Percentiles rank a stretch among this genome's conserved stretches.
Conservation (phyloP, 495 filamentous ascomycete genomes). For the Achaetomiella virescens region DNA sequence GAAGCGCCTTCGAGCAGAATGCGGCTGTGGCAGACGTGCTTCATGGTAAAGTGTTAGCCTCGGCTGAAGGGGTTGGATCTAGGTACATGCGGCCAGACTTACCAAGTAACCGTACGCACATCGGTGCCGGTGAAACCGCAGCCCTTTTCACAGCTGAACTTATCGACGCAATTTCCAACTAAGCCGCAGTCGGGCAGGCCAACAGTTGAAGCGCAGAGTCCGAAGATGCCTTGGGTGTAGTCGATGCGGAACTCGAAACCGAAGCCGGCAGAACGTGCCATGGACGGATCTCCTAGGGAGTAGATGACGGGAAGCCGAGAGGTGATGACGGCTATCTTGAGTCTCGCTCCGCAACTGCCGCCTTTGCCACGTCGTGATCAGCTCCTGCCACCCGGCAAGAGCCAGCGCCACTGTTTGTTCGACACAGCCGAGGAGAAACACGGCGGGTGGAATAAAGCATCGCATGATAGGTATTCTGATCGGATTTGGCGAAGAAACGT, state of each 20-base stretch:
- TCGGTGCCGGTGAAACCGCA: neutral
- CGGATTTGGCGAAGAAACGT: no score
- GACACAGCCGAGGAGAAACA: no score
- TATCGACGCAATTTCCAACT: neutral
- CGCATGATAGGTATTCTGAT: no score
- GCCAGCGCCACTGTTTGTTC: no score
- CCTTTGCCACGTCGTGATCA: no score
- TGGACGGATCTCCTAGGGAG: neutral
- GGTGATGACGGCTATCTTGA: no score
- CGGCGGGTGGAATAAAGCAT: no score
- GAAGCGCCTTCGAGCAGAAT: slow-evolving; percentile 1
- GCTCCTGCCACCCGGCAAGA: no score
- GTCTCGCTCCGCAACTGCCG: no score
- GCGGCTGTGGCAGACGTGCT: neutral
- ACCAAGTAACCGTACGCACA: neutral
- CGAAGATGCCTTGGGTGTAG: neutral
- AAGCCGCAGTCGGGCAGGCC: neutral
- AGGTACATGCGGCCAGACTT: neutral
- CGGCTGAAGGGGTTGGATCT: neutral
- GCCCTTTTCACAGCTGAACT: neutral
- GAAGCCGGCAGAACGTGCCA: neutral
- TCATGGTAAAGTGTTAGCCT: neutral
- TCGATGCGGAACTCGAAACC: neutral
- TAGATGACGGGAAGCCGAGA: neutral
- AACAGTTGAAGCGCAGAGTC: neutral